Evolutionary conservation across 1,284 basidiomycete genomes (phyloP), one percentile per base, ranked within the genome.

Genomic region (Leccinum pachyderme): DNA sequence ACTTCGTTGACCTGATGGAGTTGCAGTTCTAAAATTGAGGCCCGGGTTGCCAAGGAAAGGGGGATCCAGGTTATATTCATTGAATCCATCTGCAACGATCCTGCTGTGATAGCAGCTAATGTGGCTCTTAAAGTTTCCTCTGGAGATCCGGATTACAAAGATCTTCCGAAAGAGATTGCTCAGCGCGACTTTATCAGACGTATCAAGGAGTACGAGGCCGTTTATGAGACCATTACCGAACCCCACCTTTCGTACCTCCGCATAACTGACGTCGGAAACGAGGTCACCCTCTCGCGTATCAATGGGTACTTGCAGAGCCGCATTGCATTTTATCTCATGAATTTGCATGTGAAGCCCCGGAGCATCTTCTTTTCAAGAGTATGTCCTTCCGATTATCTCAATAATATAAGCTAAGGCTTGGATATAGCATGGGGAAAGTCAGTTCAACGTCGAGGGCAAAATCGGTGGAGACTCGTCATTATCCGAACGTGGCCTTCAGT

Each of bases 301-400:
- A 82, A 93, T 63, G 94, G 95, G 22, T 99, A 99, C 69, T 76
- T 99, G 57, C 93, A 97, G 70, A 94, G 91, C 78, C 87, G 97
- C 35, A 96, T 99, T 61, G 96, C 94, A 4, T 99, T 98, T 75
- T 99, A 97, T 73, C 79, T 99, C 56, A 98, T 98, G 95, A 99
- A 99, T 73, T 73, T 98, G 63, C 97, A 99, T 71, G 77, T 99
- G 60, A 97, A 98, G 66, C 96, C 97, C 12, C 81, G 97, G 58
- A 94, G 90, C 70, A 98, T 99, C 63, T 99, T 95, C 73, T 86
- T 99, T 62, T 98, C 97, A 7, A 77, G 97, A 64, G 94, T 95
- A 58, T 66, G 66, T 82, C 74, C 11, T 3, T 45, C 18, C 50
- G 62, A 52, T 15, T 53, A 7, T 51, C 12, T 18, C 9, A 13